Evolutionary conservation across 1,284 basidiomycete species (phyloP).

Genomic region (Takashimella tepidaria): DNA sequence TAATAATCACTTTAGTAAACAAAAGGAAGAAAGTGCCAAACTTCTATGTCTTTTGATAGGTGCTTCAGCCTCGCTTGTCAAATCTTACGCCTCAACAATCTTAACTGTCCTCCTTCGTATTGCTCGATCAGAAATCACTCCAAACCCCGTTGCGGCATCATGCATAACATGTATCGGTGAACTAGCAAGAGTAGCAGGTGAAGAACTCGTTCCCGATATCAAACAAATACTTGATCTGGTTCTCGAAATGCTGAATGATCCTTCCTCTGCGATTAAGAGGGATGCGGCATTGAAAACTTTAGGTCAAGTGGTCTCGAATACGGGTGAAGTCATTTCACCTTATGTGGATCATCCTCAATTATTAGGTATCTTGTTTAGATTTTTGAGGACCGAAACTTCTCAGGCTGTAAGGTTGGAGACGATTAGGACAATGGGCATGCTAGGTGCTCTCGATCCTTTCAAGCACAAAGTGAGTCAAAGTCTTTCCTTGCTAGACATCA

Average conservation of each 20-base stretch:
- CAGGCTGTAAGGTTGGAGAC: slow-evolving; percentile 76
- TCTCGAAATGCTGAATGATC: slow-evolving; percentile 80
- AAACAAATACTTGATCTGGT: slow-evolving; percentile 85
- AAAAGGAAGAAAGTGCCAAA: slow-evolving; percentile 81
- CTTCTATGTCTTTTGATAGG: slow-evolving; percentile 80
- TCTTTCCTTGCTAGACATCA: not conserved
- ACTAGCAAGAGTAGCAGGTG: slow-evolving; percentile 86
- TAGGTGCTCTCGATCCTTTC: slow-evolving; percentile 98
- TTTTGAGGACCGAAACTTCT: slow-evolving; percentile 76
- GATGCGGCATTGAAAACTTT: slow-evolving; percentile 92
- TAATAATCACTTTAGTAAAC: slow-evolving; percentile 60
- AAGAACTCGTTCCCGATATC: slow-evolving; percentile 79
- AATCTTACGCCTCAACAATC: slow-evolving; percentile 96
- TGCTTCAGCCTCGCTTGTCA: slow-evolving; percentile 89
- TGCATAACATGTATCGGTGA: slow-evolving; percentile 94
- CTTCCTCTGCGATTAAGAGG: slow-evolving; percentile 67
- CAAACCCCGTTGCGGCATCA: slow-evolving; percentile 83
- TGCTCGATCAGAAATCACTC: slow-evolving; percentile 75
- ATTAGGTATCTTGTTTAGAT: slow-evolving; percentile 77
- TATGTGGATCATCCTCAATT: slow-evolving; percentile 87
- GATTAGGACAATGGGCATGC: slow-evolving; percentile 88
- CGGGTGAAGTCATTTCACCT: slow-evolving; percentile 88
- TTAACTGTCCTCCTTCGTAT: slow-evolving; percentile 74
- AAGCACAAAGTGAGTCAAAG: slow-evolving; percentile 66
- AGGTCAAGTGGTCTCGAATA: slow-evolving; percentile 92